Percentiles rank a stretch among this genome's conserved stretches.
These are phyloP conservation scores for Scolecobasidium constrictum DNA, from an alignment of 2,329 filamentous ascomycete species.

Conservation along the genomic window DNA sequence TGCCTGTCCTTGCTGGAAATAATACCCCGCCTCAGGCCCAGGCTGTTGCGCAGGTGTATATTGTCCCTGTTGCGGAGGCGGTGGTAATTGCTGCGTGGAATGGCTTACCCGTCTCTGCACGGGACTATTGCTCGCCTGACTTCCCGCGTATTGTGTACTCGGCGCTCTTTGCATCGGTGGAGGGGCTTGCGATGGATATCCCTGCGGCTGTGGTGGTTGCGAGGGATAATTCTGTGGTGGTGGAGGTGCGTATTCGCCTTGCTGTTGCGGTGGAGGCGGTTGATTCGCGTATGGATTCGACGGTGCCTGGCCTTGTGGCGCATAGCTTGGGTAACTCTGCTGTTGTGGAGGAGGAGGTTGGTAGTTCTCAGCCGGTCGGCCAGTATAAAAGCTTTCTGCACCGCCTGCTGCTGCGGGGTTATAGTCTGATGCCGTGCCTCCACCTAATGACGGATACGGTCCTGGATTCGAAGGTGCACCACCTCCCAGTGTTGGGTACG, in stretches of 20 bases:
- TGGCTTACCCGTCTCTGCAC: too few relatives aligned
- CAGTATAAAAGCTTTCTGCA: conserved; percentile 75
- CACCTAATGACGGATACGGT: conserved; percentile 57
- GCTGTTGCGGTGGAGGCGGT: conserved; percentile 20
- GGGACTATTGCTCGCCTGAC: too few relatives aligned
- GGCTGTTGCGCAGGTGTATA: conserved; percentile 12
- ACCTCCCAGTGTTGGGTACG: conserved; percentile 46
- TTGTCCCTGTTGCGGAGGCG: conserved; percentile 14
- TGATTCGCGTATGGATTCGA: conserved; percentile 19
- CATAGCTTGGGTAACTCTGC: conserved; percentile 11
- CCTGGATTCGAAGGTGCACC: not conserved
- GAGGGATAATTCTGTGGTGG: conserved; percentile 22
- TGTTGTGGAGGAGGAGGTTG: conserved; percentile 13
- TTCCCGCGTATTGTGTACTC: not conserved
- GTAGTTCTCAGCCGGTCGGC: conserved; percentile 34
- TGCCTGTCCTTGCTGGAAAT: not conserved
- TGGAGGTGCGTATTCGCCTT: conserved; percentile 23
- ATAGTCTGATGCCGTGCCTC: conserved; percentile 34
- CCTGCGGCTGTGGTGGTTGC: conserved; percentile 17
- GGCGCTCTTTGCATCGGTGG: conserved; percentile 6
- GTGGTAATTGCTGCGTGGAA: conserved; percentile 14
- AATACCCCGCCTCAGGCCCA: not conserved
- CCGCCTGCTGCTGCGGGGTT: conserved; percentile 35
- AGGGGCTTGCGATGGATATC: conserved; percentile 22
- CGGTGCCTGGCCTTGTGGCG: conserved; percentile 18